These are phyloP conservation scores for Trichoderma brevicompactum DNA, from an alignment of 2,329 filamentous ascomycete genomes.

Conservation along the genomic window DNA sequence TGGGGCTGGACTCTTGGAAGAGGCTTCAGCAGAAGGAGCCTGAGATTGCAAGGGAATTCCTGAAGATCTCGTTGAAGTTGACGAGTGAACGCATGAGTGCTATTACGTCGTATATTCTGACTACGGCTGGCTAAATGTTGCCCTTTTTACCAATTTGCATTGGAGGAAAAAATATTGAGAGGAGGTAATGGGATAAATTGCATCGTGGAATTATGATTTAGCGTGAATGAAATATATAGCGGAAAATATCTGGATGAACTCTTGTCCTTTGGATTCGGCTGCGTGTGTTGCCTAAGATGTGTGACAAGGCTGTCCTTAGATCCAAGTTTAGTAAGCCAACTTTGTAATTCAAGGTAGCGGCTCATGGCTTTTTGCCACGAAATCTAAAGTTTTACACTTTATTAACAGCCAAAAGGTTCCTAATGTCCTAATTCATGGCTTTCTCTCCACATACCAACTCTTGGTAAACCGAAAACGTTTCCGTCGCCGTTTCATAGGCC, in stretches of 20 bases:
- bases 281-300: constrained; percentile 7
- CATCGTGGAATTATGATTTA: constrained; percentile 12
- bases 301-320: neutral
- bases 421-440: neutral
- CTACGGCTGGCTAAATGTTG: constrained; percentile 49
- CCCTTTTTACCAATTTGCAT: neutral
- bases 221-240: constrained; percentile 19
- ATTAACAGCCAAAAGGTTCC: neutral
- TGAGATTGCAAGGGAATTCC: constrained; percentile 79
- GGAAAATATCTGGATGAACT: constrained; percentile 5
- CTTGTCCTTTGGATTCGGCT: neutral
- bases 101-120: constrained; percentile 62
- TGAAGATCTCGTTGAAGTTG: constrained; percentile 87
- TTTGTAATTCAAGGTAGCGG: neutral
- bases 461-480: neutral
- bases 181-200: neutral
- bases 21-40: constrained; percentile 72
- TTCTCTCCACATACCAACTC: neutral
- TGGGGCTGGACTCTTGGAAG: constrained; percentile 74
- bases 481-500: neutral
- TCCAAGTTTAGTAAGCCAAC: constrained; percentile 13
- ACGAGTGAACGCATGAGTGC: constrained; percentile 89
- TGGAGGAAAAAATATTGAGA: neutral
- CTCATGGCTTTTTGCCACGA: neutral
- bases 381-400: neutral